Conservation (phyloP, 345 rosid species). For the Excoecaria agallocha region DNA sequence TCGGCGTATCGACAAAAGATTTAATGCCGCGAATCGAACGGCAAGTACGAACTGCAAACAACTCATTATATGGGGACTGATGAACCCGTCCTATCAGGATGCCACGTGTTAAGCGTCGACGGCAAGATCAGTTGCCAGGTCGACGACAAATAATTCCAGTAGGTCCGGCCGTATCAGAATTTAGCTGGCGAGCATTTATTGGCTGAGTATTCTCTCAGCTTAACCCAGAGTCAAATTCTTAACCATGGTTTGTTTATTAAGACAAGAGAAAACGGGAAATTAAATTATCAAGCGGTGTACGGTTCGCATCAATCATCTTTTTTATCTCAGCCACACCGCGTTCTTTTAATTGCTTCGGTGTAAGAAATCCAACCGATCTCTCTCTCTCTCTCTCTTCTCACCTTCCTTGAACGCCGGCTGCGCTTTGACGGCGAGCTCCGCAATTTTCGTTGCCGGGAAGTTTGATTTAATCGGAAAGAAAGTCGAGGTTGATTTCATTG, state of each 20-base stretch:
- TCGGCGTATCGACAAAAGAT: constrained; percentile 37
- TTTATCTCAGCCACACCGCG: not conserved
- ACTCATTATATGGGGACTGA: not conserved
- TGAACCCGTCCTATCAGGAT: not conserved
- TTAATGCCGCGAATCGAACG: constrained; percentile 17
- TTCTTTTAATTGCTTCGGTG: not conserved
- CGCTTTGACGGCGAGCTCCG: constrained; percentile 10
- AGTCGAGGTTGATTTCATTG: not conserved
- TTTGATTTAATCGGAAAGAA: constrained; percentile 7
- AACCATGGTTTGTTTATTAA: constrained; percentile 25
- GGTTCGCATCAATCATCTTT: constrained; percentile 14
- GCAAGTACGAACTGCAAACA: constrained; percentile 2
- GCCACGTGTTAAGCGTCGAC: constrained; percentile 5
- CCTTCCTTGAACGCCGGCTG: constrained; percentile 17
- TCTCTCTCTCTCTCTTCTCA: not conserved
- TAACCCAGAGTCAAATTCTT: constrained; percentile 17
- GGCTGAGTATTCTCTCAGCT: constrained; percentile 12
- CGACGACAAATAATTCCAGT: not conserved
- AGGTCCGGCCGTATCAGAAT: constrained; percentile 22
- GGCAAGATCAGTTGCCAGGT: constrained; percentile 31
- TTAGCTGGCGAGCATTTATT: constrained; percentile 38
- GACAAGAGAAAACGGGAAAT: not conserved
- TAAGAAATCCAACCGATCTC: not conserved
- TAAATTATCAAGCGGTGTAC: constrained; percentile 22
- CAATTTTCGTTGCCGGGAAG: constrained; percentile 3